These are phyloP conservation scores for Alternaria brassicae DNA, from an alignment of 2,329 filamentous ascomycete genomes.

Conservation along the genomic window DNA sequence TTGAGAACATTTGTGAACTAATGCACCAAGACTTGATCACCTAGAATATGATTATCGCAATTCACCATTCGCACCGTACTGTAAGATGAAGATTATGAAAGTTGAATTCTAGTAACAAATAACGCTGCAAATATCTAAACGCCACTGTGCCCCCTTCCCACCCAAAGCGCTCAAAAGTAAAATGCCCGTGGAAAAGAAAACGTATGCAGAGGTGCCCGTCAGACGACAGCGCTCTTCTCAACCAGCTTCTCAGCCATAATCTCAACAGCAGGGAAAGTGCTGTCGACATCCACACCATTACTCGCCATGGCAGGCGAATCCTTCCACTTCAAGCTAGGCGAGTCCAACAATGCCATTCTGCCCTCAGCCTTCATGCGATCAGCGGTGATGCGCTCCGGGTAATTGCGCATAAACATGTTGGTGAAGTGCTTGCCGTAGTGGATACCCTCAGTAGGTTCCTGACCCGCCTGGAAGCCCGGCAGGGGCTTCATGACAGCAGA, in stretches of 20 bases:
- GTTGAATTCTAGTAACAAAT: too few species aligned
- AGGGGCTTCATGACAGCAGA: conserved; percentile 15
- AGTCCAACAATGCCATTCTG: conserved; percentile 9
- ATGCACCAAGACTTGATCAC: too few species aligned
- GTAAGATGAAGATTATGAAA: too few species aligned
- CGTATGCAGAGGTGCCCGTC: neutral
- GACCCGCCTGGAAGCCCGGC: conserved; percentile 9
- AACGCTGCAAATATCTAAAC: too few species aligned
- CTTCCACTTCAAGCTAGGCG: conserved; percentile 7
- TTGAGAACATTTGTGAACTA: too few species aligned
- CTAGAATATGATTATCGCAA: too few species aligned
- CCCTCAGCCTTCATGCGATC: conserved; percentile 7
- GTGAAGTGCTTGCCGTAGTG: conserved; percentile 17
- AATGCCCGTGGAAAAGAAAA: neutral
- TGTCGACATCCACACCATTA: neutral
- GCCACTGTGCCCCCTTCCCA: neutral
- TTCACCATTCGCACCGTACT: too few species aligned
- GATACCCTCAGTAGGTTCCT: conserved; percentile 7
- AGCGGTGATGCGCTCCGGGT: conserved; percentile 12
- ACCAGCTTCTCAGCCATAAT: too few species aligned
- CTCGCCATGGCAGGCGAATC: neutral
- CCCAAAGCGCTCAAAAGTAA: neutral
- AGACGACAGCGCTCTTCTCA: neutral
- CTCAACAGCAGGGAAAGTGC: neutral
- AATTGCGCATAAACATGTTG: conserved; percentile 20